phyloP scores from a whole-genome alignment of 805 yeast species.

The Zygoascus ofunaensis region DNA sequence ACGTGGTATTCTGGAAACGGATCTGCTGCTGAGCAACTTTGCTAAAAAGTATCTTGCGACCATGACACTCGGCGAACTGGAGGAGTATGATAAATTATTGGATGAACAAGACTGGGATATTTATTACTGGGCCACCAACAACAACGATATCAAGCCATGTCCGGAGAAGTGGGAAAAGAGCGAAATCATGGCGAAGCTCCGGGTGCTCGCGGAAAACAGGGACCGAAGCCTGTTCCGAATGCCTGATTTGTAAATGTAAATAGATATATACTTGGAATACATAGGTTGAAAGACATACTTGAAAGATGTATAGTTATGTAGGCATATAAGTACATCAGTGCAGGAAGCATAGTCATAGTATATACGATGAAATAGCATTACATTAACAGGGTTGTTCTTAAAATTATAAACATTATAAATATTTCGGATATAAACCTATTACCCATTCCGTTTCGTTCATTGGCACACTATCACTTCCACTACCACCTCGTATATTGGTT shows the following conservation, averaged over 20 bases:
- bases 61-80: conserved; percentile 56
- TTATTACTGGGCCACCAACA: conserved; percentile 92
- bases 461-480: no score
- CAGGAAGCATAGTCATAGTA: not conserved
- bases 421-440: no score
- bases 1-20: conserved; percentile 92
- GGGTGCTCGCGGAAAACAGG: conserved; percentile 64
- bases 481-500: not conserved
- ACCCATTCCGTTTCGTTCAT: not conserved
- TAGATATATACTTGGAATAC: not conserved
- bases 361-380: no score
- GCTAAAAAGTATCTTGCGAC: conserved; percentile 62
- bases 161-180: conserved; percentile 80
- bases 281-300: no score
- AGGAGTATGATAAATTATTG: conserved; percentile 72
- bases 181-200: conserved; percentile 52
- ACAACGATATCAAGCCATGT: conserved; percentile 65
- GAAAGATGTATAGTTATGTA: no score
- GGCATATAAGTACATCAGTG: no score
- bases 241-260: conserved; percentile 52
- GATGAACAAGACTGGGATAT: conserved; percentile 99
- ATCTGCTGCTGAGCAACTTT: conserved; percentile 72
- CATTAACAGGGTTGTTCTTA: no score
- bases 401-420: no score
- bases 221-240: conserved; percentile 70